Percentiles rank a stretch among this genome's conserved stretches.
Conservation (phyloP, 2,329 filamentous ascomycete genomes). For the Pestalotiopsis fici region DNA sequence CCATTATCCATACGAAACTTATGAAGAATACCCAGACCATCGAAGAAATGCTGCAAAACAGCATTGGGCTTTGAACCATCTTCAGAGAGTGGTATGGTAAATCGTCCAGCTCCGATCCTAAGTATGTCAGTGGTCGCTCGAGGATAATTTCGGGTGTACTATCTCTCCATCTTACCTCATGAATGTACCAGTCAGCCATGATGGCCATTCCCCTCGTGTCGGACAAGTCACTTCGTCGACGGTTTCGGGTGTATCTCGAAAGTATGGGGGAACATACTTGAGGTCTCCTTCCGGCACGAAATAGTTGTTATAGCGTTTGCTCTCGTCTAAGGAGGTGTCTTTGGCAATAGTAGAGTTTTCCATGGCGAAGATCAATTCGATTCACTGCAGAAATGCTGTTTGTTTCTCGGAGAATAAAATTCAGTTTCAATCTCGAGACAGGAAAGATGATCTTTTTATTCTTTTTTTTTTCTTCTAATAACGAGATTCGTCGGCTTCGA, state of each 20-base stretch:
- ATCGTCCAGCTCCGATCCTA: conserved; percentile 13
- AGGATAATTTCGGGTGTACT: background rate
- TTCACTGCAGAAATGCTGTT: background rate
- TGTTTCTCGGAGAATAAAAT: background rate
- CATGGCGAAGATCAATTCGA: background rate
- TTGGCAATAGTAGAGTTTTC: background rate
- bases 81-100: conserved; percentile 14
- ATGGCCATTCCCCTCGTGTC: conserved; percentile 11
- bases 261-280: conserved; percentile 13
- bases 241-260: conserved; percentile 16
- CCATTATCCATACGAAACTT: conserved; percentile 14
- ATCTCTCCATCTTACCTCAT: conserved; percentile 2
- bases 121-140: background rate
- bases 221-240: conserved; percentile 10
- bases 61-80: conserved; percentile 17
- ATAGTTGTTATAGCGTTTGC: conserved; percentile 13
- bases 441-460: background rate
- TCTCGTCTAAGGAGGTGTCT: background rate
- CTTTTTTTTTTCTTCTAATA: background rate
- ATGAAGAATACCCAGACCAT: conserved; percentile 16
- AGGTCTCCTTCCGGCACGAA: conserved; percentile 14
- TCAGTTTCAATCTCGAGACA: background rate
- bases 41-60: conserved; percentile 17
- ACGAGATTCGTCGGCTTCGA: background rate
- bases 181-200: conserved; percentile 16